Conservation (phyloP, 2,329 filamentous ascomycete genomes). For the Clarireedia monteithiana region DNA sequence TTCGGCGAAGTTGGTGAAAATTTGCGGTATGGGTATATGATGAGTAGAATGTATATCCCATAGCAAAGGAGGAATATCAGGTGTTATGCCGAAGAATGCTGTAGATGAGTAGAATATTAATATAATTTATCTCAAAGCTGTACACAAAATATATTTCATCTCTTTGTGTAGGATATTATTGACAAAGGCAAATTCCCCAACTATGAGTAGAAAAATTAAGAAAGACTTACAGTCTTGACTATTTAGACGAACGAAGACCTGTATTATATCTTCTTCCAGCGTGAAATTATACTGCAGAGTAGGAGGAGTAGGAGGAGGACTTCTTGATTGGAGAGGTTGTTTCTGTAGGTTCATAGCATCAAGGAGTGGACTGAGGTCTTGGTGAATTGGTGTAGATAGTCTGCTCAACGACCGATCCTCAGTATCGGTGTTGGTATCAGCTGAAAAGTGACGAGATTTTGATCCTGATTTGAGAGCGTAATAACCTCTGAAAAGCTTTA, state of each 20-base stretch:
- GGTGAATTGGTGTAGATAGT: background rate
- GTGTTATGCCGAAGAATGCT: constrained; percentile 23
- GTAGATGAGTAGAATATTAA: background rate
- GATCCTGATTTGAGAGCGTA: constrained; percentile 20
- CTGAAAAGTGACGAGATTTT: constrained; percentile 8
- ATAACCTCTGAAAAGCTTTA: constrained; percentile 44
- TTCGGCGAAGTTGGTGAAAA: constrained; percentile 18
- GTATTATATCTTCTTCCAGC: constrained; percentile 26
- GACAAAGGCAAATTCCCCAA: too few species aligned
- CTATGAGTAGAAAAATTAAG: background rate
- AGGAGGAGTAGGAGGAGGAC: constrained; percentile 9
- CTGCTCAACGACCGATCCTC: background rate
- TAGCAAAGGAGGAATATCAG: constrained; percentile 21
- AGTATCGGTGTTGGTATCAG: background rate
- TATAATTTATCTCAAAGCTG: too few species aligned
- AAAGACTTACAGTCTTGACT: constrained; percentile 14
- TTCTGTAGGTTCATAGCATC: constrained; percentile 9
- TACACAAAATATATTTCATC: too few species aligned
- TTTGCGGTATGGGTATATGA: constrained; percentile 20
- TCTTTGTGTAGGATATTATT: too few species aligned
- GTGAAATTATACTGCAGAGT: constrained; percentile 20
- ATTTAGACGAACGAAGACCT: constrained; percentile 23
- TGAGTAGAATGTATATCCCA: constrained; percentile 26
- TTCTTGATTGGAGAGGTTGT: constrained; percentile 15
- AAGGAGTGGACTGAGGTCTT: background rate